These are phyloP conservation scores for Yamadazyma kitorensis DNA, from an alignment of 805 yeast genomes.

Conservation along the genomic window DNA sequence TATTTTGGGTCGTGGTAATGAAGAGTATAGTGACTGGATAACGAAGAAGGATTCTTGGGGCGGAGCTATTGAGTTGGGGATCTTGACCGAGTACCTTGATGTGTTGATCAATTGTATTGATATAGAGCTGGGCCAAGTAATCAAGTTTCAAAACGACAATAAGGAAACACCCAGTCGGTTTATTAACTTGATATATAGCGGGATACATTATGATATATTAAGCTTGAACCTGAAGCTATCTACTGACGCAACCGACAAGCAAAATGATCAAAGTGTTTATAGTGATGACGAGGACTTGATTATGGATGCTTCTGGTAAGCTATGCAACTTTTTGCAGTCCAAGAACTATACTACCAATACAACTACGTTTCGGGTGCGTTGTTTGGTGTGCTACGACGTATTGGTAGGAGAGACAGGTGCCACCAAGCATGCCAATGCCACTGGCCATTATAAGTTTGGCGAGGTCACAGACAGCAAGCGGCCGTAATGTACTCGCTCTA, in stretches of 20 bases:
- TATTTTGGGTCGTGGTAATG: slow-evolving; percentile 50
- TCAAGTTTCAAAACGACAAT: slow-evolving; percentile 42
- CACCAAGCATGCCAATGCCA: slow-evolving; percentile 56
- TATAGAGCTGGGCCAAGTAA: slow-evolving; percentile 57
- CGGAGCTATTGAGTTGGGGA: slow-evolving; percentile 74
- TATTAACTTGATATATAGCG: slow-evolving; percentile 60
- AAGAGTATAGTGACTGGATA: slow-evolving; percentile 62
- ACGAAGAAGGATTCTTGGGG: slow-evolving; percentile 66
- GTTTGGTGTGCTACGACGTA: slow-evolving; percentile 51
- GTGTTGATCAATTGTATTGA: slow-evolving; percentile 60
- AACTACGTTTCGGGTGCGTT: slow-evolving; percentile 52
- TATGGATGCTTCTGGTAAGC: slow-evolving; percentile 23
- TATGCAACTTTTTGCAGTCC: slow-evolving; percentile 46
- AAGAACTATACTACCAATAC: slow-evolving; percentile 66
- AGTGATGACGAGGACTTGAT: slow-evolving; percentile 29
- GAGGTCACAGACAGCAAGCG: slow-evolving; percentile 28
- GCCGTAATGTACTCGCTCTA: too few species aligned
- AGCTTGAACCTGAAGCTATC: slow-evolving; percentile 17
- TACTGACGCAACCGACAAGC: slow-evolving; percentile 20
- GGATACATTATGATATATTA: slow-evolving; percentile 70
- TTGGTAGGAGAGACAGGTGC: slow-evolving; percentile 66
- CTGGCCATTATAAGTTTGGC: slow-evolving; percentile 63
- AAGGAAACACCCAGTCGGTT: slow-evolving; percentile 37
- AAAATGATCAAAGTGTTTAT: slow-evolving; percentile 32
- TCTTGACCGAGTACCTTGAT: slow-evolving; percentile 51